Percentiles rank a stretch among this genome's conserved stretches.
These are phyloP conservation scores for Hexamita inflata DNA, from an alignment of 208 protist genomes.

Conservation along the genomic window DNA sequence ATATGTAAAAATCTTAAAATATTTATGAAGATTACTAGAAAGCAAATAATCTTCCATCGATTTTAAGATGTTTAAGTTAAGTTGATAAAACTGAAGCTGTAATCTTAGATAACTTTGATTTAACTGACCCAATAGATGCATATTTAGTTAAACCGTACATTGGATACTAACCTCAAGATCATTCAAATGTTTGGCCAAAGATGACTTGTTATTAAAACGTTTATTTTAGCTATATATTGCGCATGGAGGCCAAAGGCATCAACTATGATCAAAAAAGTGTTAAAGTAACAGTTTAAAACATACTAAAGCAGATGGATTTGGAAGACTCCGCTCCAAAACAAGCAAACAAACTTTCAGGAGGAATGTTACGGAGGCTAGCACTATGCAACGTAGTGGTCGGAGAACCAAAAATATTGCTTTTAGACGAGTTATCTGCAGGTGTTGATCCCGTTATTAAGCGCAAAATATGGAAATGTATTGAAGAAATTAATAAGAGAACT, in stretches of 20 bases:
- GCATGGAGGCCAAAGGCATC: background rate
- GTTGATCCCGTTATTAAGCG: constrained; percentile 28
- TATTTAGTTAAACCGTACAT: constrained; percentile 15
- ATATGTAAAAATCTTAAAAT: too few species aligned
- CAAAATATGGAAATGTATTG: background rate
- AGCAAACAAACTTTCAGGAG: constrained; percentile 11
- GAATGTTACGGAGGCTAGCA: constrained; percentile 7
- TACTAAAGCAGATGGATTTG: background rate
- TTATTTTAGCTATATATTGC: background rate
- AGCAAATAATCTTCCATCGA: too few species aligned
- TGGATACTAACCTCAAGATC: constrained; percentile 15
- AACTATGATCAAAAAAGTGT: background rate
- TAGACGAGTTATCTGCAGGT: constrained; percentile 14
- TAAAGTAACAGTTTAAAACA: too few species aligned
- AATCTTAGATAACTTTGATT: background rate
- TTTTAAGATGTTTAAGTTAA: too few species aligned
- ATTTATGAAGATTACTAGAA: too few species aligned
- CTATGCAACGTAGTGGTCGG: background rate
- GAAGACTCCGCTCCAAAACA: background rate
- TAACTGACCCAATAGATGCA: background rate
- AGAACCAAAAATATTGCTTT: constrained; percentile 1
- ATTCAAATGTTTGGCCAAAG: constrained; percentile 1
- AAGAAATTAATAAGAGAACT: background rate
- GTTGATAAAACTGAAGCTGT: too few species aligned
- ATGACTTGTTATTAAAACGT: background rate